A percentile compares a stretch with the other conserved stretches of the same genome.
Conservation (phyloP, 1,139 yeast species). For the Entelexis paramagnoliae region DNA sequence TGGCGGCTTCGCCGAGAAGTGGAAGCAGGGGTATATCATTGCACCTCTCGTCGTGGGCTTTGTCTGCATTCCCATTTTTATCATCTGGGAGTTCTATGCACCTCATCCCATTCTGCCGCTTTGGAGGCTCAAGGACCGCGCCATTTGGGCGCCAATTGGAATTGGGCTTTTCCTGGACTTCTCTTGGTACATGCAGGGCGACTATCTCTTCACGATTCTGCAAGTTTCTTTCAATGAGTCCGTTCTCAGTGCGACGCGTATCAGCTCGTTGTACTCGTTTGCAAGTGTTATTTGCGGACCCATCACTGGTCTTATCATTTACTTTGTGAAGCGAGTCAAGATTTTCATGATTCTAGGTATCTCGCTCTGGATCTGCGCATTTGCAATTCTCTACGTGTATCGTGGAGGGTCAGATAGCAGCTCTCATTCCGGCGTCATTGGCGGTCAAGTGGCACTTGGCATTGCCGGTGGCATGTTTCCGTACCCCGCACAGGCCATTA, state of each 20-base stretch:
- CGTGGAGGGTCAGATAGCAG: conserved; percentile 36
- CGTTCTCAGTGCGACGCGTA: conserved; percentile 53
- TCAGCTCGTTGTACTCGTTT: conserved; percentile 47
- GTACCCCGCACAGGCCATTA: conserved; percentile 55
- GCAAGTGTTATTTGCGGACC: conserved; percentile 56
- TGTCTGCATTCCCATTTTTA: conserved; percentile 44
- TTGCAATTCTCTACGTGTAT: conserved; percentile 44
- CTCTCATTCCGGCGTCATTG: conserved; percentile 45
- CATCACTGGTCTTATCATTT: conserved; percentile 46
- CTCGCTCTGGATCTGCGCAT: conserved; percentile 44
- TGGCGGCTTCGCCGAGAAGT: conserved; percentile 44
- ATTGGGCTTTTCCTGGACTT: conserved; percentile 48
- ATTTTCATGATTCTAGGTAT: conserved; percentile 52
- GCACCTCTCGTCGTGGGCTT: conserved; percentile 60
- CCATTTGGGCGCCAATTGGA: conserved; percentile 52
- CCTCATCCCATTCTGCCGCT: conserved; percentile 51
- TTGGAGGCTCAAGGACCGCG: conserved; percentile 50
- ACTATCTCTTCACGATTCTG: conserved; percentile 54
- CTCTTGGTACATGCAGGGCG: conserved; percentile 59
- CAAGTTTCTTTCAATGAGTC: conserved; percentile 52
- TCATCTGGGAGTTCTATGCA: conserved; percentile 47
- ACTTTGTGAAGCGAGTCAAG: conserved; percentile 44
- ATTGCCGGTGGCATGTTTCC: conserved; percentile 65
- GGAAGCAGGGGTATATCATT: conserved; percentile 49
- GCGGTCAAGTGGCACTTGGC: conserved; percentile 56